A percentile compares a stretch with the other conserved stretches of the same genome.
Conservation (phyloP, 176 grass and related monocot genomes). For the Juncus inflexus region DNA sequence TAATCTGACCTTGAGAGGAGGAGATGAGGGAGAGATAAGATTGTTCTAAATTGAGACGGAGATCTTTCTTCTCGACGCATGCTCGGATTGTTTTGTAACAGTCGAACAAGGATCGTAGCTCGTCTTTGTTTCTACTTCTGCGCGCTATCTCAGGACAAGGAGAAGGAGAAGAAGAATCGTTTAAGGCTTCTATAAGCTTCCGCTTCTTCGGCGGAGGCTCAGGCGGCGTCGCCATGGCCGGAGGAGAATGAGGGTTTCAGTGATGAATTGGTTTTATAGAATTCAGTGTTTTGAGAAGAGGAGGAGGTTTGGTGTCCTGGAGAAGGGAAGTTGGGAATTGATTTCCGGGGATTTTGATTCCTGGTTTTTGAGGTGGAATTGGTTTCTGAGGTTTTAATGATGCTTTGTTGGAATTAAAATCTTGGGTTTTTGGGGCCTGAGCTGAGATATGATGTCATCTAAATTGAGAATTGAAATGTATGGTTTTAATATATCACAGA, state of each 20-base stretch:
- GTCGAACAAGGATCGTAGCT: constrained; percentile 49
- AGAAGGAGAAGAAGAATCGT: constrained; percentile 21
- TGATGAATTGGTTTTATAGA: background rate
- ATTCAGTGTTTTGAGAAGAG: no score
- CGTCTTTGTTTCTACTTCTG: constrained; percentile 63
- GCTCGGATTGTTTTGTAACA: constrained; percentile 60
- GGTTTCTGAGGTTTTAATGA: no score
- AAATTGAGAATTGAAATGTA: no score
- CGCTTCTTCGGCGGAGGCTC: constrained; percentile 94
- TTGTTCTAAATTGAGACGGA: constrained; percentile 64
- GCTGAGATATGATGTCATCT: no score
- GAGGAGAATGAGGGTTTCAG: background rate
- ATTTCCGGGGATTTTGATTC: no score
- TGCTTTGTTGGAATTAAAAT: no score
- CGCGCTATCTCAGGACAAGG: constrained; percentile 37
- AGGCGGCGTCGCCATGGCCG: constrained; percentile 46
- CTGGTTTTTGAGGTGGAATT: no score
- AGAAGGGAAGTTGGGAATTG: no score
- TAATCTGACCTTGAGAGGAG: constrained; percentile 59
- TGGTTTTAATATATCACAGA: no score
- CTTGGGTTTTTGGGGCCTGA: no score
- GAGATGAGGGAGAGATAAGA: constrained; percentile 83
- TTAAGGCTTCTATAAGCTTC: constrained; percentile 48
- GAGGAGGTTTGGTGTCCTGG: no score
- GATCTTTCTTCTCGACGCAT: constrained; percentile 50